A percentile compares a stretch with the other conserved stretches of the same genome.
Conservation (phyloP, 2,329 filamentous ascomycete genomes). For the Trichophyton mentagrophytes region DNA sequence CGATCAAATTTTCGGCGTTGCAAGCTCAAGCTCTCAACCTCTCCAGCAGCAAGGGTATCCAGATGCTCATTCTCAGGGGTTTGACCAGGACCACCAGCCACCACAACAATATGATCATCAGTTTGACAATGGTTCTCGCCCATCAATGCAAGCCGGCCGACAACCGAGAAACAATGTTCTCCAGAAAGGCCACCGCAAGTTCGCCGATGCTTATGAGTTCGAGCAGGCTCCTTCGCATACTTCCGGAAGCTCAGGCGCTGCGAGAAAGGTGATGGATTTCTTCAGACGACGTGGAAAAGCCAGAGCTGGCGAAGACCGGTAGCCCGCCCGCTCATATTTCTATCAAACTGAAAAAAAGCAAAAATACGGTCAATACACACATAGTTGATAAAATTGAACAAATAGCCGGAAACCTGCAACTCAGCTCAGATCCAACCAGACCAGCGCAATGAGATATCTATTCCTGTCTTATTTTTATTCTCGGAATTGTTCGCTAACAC, state of each 20-base stretch:
- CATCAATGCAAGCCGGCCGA: constrained; percentile 31
- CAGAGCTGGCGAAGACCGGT: constrained; percentile 40
- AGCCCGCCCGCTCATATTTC: constrained; percentile 3
- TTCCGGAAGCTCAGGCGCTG: constrained; percentile 72
- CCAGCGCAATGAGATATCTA: neutral
- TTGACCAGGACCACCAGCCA: neutral
- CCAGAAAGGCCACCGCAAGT: constrained; percentile 75
- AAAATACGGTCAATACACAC: neutral
- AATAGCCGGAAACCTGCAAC: neutral
- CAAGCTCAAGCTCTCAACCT: constrained; percentile 14
- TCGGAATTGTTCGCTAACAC: neutral
- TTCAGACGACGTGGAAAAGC: constrained; percentile 79
- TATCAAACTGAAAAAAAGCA: neutral
- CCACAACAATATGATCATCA: neutral
- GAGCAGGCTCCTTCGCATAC: constrained; percentile 49
- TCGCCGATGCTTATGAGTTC: constrained; percentile 76
- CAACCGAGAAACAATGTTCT: constrained; percentile 43
- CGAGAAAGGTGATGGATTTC: constrained; percentile 94
- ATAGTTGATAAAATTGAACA: neutral
- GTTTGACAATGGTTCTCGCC: constrained; percentile 29
- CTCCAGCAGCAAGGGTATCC: neutral
- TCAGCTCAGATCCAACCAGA: neutral
- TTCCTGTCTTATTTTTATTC: neutral
- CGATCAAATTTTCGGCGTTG: constrained; percentile 19
- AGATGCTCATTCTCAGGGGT: neutral